A percentile compares a stretch with the other conserved stretches of the same genome.
phyloP scores from a whole-genome alignment of 768 basidiomycete species.

The Lactarius psammicola region DNA sequence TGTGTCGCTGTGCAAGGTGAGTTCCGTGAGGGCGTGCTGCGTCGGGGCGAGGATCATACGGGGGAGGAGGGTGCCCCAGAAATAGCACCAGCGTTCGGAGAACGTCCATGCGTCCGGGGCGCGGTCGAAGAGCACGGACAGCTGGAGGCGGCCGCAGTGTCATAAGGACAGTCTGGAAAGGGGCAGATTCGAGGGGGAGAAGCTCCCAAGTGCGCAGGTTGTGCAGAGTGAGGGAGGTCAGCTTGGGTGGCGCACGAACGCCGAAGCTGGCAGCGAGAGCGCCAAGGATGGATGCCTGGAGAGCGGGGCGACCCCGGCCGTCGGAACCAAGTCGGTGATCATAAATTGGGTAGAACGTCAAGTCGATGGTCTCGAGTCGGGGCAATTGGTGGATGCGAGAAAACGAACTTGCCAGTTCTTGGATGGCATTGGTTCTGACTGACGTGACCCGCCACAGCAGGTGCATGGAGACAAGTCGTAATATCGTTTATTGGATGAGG shows the following conservation, averaged over 20 bases:
- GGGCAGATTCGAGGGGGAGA: not conserved
- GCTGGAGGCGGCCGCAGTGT: not conserved
- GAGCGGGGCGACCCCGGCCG: not conserved
- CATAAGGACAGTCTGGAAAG: not conserved
- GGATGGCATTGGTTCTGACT: not conserved
- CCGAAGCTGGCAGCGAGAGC: not conserved
- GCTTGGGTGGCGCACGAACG: not conserved
- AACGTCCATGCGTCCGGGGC: not conserved
- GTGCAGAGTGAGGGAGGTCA: not conserved
- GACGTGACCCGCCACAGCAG: not conserved
- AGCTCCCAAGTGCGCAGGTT: not conserved
- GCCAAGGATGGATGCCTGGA: not conserved
- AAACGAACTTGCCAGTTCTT: not conserved
- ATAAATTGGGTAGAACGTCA: not conserved
- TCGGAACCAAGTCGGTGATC: not conserved
- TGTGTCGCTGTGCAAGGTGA: slow-evolving; percentile 26
- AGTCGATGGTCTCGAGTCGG: not conserved
- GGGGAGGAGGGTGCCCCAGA: not conserved
- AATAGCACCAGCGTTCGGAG: not conserved
- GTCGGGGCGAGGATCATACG: not conserved
- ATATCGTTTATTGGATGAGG: not conserved
- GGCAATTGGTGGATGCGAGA: not conserved
- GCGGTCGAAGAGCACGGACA: not conserved
- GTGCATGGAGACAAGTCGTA: not conserved
- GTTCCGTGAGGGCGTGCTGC: not conserved